Evolutionary conservation across 2,329 filamentous ascomycete species (phyloP).

Genomic region (Kalmusia sp.): DNA sequence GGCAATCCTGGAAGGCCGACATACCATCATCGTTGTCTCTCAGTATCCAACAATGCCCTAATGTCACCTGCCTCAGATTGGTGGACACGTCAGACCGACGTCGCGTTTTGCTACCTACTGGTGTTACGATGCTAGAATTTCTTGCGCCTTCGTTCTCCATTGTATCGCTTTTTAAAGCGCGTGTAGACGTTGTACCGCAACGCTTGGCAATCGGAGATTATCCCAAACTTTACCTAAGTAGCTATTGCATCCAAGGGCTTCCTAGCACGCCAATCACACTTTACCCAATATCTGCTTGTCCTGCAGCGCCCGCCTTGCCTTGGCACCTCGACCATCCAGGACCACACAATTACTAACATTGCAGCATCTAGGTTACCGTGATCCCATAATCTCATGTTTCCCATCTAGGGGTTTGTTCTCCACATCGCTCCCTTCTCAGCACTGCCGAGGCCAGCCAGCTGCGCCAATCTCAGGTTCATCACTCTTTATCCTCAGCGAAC

Average conservation of each 20-base stretch:
- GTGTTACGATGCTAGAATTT: background rate
- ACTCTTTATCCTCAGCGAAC: background rate
- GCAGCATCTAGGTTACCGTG: conserved; percentile 26
- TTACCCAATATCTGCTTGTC: conserved; percentile 6
- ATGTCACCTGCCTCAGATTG: background rate
- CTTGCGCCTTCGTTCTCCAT: background rate
- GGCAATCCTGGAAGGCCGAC: background rate
- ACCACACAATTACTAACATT: conserved; percentile 31
- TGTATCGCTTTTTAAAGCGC: background rate
- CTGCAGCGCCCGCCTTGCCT: conserved; percentile 16
- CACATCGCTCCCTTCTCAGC: conserved; percentile 16
- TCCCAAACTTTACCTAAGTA: background rate
- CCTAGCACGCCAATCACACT: background rate
- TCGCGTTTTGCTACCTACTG: background rate
- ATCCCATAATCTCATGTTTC: conserved; percentile 24
- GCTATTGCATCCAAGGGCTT: background rate
- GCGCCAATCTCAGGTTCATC: background rate
- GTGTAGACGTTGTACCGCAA: conserved; percentile 3
- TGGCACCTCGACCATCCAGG: conserved; percentile 20
- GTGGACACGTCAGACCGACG: background rate
- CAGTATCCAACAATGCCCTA: background rate
- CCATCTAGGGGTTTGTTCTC: conserved; percentile 11
- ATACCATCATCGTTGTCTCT: background rate
- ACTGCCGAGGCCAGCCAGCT: background rate
- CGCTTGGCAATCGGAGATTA: conserved; percentile 17